Evolutionary conservation across 495 filamentous ascomycete species (phyloP), one percentile per base, ranked within the genome.

Genomic region (Neurospora sp.): DNA sequence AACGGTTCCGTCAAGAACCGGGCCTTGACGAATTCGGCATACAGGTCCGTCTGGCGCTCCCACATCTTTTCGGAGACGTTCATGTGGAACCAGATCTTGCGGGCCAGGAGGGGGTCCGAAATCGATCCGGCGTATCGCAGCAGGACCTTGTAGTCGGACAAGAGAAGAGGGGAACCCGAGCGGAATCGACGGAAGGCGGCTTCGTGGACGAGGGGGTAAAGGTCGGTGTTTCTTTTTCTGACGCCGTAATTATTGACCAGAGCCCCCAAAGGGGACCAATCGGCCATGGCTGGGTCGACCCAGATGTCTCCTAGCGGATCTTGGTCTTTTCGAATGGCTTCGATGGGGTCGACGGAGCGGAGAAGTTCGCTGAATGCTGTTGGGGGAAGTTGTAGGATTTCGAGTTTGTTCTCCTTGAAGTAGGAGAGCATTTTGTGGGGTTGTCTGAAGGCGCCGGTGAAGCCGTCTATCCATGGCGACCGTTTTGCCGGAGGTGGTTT

Each of bases 351-450:
- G 13, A 84, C 69, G 13, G 75, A 76, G 9, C 80, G 77, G 40
- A 84, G 72, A 3, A 84, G 75, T 39, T 84, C 81, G 15, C 81
- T 83, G 71, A 84, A 81, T 4, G 78, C 79, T 4, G 78, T 78
- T 38, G 76, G 73, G 3, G 82, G 81, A 6, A 84, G 69, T 34
- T 42, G 40, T 8, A 66, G 54, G 28, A 66, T 66, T 10, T 66
- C 54, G 28, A 66, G 54, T 34, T 66, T 66, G 0, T 38, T 40
- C 34, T 54, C 71, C 19, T 76, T 24, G 34, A 71, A 71, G 10
- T 78, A 39, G 9, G 74, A 73, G 15, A 76, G 34, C 2, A 21
- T 28, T 15, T 54, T 24, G 15, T 45, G 38, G 8, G 13, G 69
- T 4, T 62, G 38, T 38, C 42, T 62, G 15, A 39, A 36, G 19